Evolutionary conservation across 2,329 filamentous ascomycete species (phyloP), one percentile per base, ranked within the genome.

Genomic region (Colletotrichum sp.): DNA sequence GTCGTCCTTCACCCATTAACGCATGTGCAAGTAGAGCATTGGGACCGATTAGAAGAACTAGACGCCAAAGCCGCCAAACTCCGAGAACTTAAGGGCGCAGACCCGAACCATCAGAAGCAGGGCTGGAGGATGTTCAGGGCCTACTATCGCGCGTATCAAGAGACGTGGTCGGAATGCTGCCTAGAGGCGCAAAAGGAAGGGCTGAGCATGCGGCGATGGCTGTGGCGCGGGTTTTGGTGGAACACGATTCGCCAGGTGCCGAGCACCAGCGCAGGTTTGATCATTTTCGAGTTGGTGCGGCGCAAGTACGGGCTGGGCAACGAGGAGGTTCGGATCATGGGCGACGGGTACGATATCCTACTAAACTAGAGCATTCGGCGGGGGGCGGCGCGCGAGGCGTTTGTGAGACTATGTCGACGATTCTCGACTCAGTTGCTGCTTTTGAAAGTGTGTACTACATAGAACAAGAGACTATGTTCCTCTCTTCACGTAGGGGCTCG

Each of bases 221-320:
- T 96, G 7, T 96, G 94, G 81, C 87, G 91, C 7, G 93, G 92
- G 15, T 95, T 96, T 82, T 92, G 93, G 88, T 91, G 91, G 90
- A 93, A 90, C 70, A 94, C 94, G 1, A 89, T 95, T 68, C 87
- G 93, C 7, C 94, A 95, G 83, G 93, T 95, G 3, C 94, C 94
- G 1, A 94, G 93, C 81, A 96, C 94, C 3, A 94, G 92, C 75
- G 94, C 94, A 0, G 94, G 94, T 0, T 82, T 96, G 75, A 94
- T 96, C 78, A 94, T 95, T 24, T 96, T 96, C 82, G 94, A 96
- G 84, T 82, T 96, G 60, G 92, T 95, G 48, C 87, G 94, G 72
- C 87, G 94, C 43, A 95, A 94, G 84, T 96, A 95, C 79, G 93
- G 92, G 3, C 87, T 90, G 74, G 88, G 90, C 3, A 87, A 88